Conservation (phyloP, 2,329 filamentous ascomycete species). For the Neofusicoccum parvum region DNA sequence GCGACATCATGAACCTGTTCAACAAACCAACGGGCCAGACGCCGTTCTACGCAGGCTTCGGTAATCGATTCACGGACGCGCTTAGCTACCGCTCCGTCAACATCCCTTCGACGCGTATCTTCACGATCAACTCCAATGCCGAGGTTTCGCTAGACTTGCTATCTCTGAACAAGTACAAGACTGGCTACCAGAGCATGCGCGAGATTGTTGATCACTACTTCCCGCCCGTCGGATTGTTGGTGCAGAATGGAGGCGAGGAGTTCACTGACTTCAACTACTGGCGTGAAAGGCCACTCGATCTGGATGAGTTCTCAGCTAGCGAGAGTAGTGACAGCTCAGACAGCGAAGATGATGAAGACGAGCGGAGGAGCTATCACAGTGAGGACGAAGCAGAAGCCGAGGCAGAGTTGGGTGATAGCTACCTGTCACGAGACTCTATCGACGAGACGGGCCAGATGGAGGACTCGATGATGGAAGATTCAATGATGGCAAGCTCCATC, state of each 20-base stretch:
- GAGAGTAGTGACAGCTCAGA: slow-evolving; percentile 50
- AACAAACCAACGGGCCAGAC: slow-evolving; percentile 62
- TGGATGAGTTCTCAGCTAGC: slow-evolving; percentile 86
- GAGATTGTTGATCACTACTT: slow-evolving; percentile 99
- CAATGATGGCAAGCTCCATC: slow-evolving; percentile 9
- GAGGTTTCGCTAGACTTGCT: slow-evolving; percentile 91
- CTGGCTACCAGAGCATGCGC: slow-evolving; percentile 94
- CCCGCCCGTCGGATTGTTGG: slow-evolving; percentile 82
- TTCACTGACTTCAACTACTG: slow-evolving; percentile 98
- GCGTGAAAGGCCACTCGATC: slow-evolving; percentile 79
- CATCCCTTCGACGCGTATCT: slow-evolving; percentile 90
- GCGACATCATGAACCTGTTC: slow-evolving; percentile 91
- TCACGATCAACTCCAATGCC: slow-evolving; percentile 97
- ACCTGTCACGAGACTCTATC: slow-evolving; percentile 55
- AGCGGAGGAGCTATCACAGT: slow-evolving; percentile 44
- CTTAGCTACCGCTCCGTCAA: slow-evolving; percentile 95
- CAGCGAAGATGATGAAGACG: slow-evolving; percentile 56
- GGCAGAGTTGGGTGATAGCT: slow-evolving; percentile 58
- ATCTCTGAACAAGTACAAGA: slow-evolving; percentile 90
- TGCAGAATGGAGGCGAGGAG: slow-evolving; percentile 87
- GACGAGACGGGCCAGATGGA: slow-evolving; percentile 48
- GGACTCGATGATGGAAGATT: slow-evolving; percentile 51
- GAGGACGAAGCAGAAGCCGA: slow-evolving; percentile 56
- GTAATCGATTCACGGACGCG: slow-evolving; percentile 93
- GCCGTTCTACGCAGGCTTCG: slow-evolving; percentile 96